These are phyloP conservation scores for Fusarium poae DNA, from an alignment of 2,329 filamentous ascomycete species.

Conservation along the genomic window DNA sequence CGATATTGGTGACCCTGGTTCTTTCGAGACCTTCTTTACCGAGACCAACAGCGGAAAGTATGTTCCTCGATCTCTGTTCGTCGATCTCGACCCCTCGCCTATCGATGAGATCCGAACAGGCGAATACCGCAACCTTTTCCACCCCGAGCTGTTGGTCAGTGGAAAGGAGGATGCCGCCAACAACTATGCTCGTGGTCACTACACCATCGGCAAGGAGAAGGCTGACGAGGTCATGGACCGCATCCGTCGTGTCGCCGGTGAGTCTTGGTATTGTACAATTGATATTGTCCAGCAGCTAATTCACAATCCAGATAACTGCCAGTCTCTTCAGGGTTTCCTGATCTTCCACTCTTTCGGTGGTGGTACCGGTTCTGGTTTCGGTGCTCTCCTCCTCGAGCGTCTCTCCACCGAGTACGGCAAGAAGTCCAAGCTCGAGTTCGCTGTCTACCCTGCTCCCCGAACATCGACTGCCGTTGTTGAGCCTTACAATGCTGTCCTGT, in stretches of 20 bases:
- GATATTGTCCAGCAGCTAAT: constrained; percentile 29
- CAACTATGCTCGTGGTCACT: constrained; percentile 82
- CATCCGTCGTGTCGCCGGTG: constrained; percentile 77
- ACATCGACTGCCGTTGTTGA: constrained; percentile 79
- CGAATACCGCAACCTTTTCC: constrained; percentile 76
- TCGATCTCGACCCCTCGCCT: constrained; percentile 79
- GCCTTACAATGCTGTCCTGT: constrained; percentile 80
- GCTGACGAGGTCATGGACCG: constrained; percentile 77
- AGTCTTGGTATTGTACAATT: constrained; percentile 46
- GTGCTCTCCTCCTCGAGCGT: constrained; percentile 78
- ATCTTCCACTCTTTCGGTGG: constrained; percentile 82
- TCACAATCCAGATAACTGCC: constrained; percentile 72
- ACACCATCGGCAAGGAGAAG: constrained; percentile 83
- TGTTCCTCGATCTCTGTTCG: constrained; percentile 78
- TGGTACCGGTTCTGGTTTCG: constrained; percentile 79
- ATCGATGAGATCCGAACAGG: constrained; percentile 81
- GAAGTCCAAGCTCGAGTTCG: constrained; percentile 83
- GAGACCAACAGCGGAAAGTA: constrained; percentile 79
- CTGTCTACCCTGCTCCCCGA: constrained; percentile 77
- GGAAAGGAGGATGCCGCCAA: constrained; percentile 83
- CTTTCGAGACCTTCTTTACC: constrained; percentile 80
- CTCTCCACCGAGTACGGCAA: constrained; percentile 81
- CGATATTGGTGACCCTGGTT: constrained; percentile 72
- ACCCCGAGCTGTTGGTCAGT: constrained; percentile 78
- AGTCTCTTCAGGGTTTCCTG: constrained; percentile 78